Base-by-base conservation (phyloP, 2,329 filamentous ascomycete genomes). In the Colletotrichum sp. region DNA sequence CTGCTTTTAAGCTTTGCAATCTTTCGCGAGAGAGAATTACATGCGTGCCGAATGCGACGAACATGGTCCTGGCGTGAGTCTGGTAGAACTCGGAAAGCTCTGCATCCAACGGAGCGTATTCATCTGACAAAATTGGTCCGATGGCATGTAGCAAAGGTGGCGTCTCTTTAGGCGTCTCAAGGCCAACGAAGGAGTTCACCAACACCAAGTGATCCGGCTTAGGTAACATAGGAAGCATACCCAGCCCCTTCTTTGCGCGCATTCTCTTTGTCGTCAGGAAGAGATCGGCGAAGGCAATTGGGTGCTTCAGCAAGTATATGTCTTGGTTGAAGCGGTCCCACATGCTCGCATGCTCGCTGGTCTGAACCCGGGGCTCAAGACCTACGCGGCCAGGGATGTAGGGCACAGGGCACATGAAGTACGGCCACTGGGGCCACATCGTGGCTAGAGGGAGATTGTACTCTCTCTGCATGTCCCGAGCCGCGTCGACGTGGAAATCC, bases 111-210 rank as follows among this genome's bases (percentile, higher is more conserved):
- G 81, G 79, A 6, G 81, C 78, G 66, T 82, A 87, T n/a, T 79
- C 74, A 32, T 86, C 84, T 2, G 80, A 74, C 12, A 88, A 79
- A 5, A 88, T 81, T 5, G 87, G 87, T 1, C 86, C 86, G 9
- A 88, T 82, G 2, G 84, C 75, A 4, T 81, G 80, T 26, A 84
- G 81, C 3, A 84, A 78, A 1, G 86, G 86, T 1, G 86, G 86
- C 2, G 88, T 72, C 71, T 88, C 86, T 36, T 84, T 84, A 0
- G 87, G 84, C 1, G 82, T 80, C 65, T 88, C 86, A 8, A 88
- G 80, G 0, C 85, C 86, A 72, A 83, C 85, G 77, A 88, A 88
- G 0, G 86, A 86, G 64, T 88, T 88, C 24, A 88, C 83, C 8
- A 88, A 79, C 4, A 85, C 77, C 6, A 88, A 82, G 68, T 87